These are phyloP conservation scores for Nakazawaea laoshanensis DNA, from an alignment of 805 yeast genomes.

Conservation along the genomic window DNA sequence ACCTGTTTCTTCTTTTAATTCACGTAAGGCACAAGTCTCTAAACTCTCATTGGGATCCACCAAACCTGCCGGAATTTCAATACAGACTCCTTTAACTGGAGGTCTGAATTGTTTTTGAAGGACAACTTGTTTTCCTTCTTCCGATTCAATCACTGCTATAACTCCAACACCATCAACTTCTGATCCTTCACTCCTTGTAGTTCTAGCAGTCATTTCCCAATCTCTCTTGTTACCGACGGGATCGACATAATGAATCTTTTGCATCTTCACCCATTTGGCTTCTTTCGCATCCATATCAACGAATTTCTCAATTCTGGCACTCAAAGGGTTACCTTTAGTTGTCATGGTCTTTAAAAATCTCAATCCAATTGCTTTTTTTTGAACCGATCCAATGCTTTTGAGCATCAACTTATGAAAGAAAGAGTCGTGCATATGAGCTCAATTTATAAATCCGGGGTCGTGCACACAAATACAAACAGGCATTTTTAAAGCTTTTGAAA, in stretches of 20 bases:
- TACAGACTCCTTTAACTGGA: constrained; percentile 79
- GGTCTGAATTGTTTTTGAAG: constrained; percentile 91
- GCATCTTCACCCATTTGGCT: constrained; percentile 61
- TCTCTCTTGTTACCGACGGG: constrained; percentile 62
- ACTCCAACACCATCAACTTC: constrained; percentile 89
- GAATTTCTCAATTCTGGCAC: constrained; percentile 19
- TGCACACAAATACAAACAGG: too few species aligned
- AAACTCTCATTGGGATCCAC: constrained; percentile 77
- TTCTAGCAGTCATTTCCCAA: constrained; percentile 89
- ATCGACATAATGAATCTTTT: constrained; percentile 61
- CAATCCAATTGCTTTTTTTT: too few species aligned
- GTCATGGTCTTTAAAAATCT: constrained; percentile 4
- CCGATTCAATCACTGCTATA: constrained; percentile 55
- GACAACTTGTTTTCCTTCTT: constrained; percentile 40
- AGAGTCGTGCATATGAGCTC: too few species aligned
- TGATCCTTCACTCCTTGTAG: constrained; percentile 56
- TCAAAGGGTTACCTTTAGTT: constrained; percentile 12
- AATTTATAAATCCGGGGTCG: too few species aligned
- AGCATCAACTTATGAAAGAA: background rate
- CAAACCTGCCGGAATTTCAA: constrained; percentile 94
- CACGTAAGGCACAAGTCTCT: constrained; percentile 79
- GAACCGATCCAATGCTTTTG: too few species aligned
- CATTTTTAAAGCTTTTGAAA: too few species aligned
- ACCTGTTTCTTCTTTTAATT: constrained; percentile 89
- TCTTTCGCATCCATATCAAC: constrained; percentile 31